Evolutionary conservation across 306 rosid species (phyloP).

Genomic region (Carpinus viminea): DNA sequence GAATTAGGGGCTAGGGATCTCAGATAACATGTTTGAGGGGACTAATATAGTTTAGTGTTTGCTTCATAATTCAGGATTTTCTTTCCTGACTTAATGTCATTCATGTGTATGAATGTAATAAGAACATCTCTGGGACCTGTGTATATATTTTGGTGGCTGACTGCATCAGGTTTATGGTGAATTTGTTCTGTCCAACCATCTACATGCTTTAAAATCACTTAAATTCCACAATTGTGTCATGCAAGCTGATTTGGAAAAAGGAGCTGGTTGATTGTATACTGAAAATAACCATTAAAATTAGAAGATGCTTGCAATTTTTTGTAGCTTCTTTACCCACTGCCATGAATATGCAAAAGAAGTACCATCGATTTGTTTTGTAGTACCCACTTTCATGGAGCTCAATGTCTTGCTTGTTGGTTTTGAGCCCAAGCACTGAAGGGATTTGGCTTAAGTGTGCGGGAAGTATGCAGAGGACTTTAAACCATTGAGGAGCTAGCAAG

Average conservation of each 20-base stretch:
- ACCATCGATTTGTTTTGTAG: background rate
- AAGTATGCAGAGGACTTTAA: background rate
- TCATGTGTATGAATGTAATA: background rate
- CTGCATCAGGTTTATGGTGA: slow-evolving; percentile 2
- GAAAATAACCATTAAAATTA: too few species aligned
- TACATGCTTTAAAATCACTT: slow-evolving; percentile 5
- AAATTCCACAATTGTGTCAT: background rate
- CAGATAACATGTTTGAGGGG: background rate
- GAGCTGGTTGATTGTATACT: too few species aligned
- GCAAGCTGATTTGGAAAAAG: background rate
- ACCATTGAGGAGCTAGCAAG: background rate
- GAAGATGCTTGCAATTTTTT: background rate
- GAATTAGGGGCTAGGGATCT: background rate
- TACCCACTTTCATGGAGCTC: background rate
- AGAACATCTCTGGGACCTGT: background rate
- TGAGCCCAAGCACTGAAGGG: background rate
- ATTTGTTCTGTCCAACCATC: slow-evolving; percentile 7
- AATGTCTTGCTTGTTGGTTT: background rate
- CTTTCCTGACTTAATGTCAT: background rate
- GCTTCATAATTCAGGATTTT: background rate
- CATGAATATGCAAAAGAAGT: background rate
- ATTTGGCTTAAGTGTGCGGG: background rate
- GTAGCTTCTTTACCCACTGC: background rate
- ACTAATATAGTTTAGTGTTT: background rate
- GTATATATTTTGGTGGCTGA: background rate